Evolutionary conservation across 129 eudicot species (phyloP), one percentile per base, ranked within the genome.

Genomic region (Arctium minus): DNA sequence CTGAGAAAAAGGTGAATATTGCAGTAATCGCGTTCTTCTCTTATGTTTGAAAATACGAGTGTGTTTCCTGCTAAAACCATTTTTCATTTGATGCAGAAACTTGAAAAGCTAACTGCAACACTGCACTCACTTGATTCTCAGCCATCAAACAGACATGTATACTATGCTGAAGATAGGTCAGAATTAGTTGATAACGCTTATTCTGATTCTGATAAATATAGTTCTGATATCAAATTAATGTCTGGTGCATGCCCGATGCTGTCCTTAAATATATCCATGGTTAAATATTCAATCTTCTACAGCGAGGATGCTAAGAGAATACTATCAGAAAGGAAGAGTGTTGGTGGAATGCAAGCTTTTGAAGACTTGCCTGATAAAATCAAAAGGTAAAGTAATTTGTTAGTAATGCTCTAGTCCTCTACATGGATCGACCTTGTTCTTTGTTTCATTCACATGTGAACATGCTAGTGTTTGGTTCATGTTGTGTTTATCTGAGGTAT

Each of bases 271-370:
- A 6, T 82, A 17, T 48, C 2, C 7, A 15, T 35, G 22, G 37
- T 40, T 72, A 17, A 39, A 30, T 50, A 72, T 44, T 44, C 40
- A 40, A 53, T 79, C 13, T 12, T 86, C 3, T 77, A 48, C 74
- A 95, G 98, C 91, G 97, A 87, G 78, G 98, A 95, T 33, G 98
- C 98, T 42, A 84, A 89, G 83, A 92, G 88, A 78, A 79, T 95
- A 36, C 84, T 62, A 74, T 71, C 75, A 56, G 90, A 88, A 80
- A 77, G 75, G 6, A 84, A 87, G 60, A 87, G 42, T 72, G 53
- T 6, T 18, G 84, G 76, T 50, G 81, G 85, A 56, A 17, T 39
- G 30, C 82, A 71, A 35, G 35, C 87, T 86, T 72, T 50, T 29
- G 85, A 73, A 37, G 87, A 83, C 74, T 81, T 91, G 82, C 98